phyloP scores from a whole-genome alignment of 2,329 filamentous ascomycete species.

The Pseudocercospora crystallina region DNA sequence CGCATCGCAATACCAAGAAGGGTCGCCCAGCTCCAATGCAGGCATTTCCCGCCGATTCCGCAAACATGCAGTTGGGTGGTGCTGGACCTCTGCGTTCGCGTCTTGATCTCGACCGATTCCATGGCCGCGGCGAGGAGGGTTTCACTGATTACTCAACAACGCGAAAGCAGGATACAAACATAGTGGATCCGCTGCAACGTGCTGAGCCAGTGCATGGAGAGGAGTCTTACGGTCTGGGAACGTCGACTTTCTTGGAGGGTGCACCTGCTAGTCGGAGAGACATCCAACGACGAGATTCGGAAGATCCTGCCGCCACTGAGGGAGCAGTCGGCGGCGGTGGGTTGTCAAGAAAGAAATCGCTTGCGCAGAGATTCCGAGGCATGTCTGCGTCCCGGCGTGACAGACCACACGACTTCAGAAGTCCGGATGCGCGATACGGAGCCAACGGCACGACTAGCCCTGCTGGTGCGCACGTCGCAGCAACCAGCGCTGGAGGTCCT shows the following conservation, averaged over 20 bases:
- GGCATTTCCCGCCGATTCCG: constrained; percentile 87
- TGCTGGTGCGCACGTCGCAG: constrained; percentile 24
- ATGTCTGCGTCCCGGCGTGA: constrained; percentile 69
- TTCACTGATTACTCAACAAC: constrained; percentile 73
- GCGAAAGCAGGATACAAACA: constrained; percentile 44
- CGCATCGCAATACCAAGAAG: constrained; percentile 84
- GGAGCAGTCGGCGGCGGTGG: constrained; percentile 41
- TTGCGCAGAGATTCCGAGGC: constrained; percentile 86
- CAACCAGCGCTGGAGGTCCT: constrained; percentile 44
- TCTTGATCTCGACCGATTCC: constrained; percentile 82
- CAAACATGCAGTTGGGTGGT: constrained; percentile 89
- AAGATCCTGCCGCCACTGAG: constrained; percentile 52
- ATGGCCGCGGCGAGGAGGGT: constrained; percentile 82
- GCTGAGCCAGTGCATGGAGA: constrained; percentile 78
- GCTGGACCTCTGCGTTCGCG: constrained; percentile 78
- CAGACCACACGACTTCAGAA: constrained; percentile 34
- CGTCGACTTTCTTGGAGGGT: constrained; percentile 93
- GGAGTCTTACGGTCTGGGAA: constrained; percentile 80
- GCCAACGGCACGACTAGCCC: constrained; percentile 22
- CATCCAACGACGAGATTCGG: constrained; percentile 73
- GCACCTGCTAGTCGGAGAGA: constrained; percentile 80
- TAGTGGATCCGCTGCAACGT: constrained; percentile 65
- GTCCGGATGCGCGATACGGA: constrained; percentile 56
- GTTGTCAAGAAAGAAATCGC: constrained; percentile 86
- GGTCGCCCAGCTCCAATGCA: constrained; percentile 88